phyloP scores from a whole-genome alignment of 176 grass and related monocot genomes.

The Dactylis glomerata region DNA sequence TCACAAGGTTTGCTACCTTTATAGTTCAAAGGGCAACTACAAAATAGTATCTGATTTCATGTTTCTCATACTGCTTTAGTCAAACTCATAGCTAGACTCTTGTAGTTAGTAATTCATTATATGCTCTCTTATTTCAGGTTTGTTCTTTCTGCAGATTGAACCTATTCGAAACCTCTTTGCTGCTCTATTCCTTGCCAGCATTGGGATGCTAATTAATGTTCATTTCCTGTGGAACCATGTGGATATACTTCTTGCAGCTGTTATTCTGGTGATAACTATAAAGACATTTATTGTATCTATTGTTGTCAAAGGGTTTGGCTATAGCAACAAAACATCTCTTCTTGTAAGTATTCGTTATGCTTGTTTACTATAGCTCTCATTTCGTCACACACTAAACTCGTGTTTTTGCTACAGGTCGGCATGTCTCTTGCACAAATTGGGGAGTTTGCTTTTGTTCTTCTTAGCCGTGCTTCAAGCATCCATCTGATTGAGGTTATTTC shows the following conservation, averaged over 20 bases:
- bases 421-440: slow-evolving; percentile 99
- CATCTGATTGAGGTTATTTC: slow-evolving; percentile 92
- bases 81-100: slow-evolving; percentile 30
- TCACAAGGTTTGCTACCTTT: neutral
- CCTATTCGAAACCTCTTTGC: slow-evolving; percentile 98
- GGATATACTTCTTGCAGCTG: slow-evolving; percentile 97
- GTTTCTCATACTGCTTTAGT: slow-evolving; percentile 17
- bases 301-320: slow-evolving; percentile 96
- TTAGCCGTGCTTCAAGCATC: slow-evolving; percentile 97
- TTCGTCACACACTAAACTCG: neutral
- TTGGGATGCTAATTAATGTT: slow-evolving; percentile 99
- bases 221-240: slow-evolving; percentile 99
- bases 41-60: neutral
- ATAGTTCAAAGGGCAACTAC: neutral
- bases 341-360: slow-evolving; percentile 60
- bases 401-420: slow-evolving; percentile 61
- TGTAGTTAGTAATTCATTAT: slow-evolving; percentile 60
- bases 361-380: neutral
- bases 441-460: slow-evolving; percentile 98
- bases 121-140: slow-evolving; percentile 86
- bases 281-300: slow-evolving; percentile 85
- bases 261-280: slow-evolving; percentile 91
- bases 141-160: slow-evolving; percentile 99
- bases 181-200: slow-evolving; percentile 98
- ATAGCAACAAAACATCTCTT: slow-evolving; percentile 96